phyloP scores from a whole-genome alignment of 257 asterid genomes.

The Perilla frutescens region DNA sequence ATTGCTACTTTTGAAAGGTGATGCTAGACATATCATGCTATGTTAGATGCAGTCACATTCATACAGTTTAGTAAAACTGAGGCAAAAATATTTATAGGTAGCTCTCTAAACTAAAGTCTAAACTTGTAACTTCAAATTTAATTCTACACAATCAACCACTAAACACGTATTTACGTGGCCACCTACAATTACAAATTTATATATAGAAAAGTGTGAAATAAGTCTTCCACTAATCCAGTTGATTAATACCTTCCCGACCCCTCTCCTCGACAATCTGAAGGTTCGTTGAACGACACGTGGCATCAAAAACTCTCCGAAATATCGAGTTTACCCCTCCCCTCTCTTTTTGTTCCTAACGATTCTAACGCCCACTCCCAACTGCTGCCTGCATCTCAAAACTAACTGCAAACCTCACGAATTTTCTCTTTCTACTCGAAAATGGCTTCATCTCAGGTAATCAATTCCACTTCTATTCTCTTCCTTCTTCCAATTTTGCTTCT shows the following conservation, averaged over 20 bases:
- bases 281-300: slow-evolving; percentile 24
- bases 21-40: too few species aligned
- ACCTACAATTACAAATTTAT: too few species aligned
- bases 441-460: slow-evolving; percentile 41
- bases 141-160: not conserved
- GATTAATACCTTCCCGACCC: not conserved
- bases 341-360: not conserved
- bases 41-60: too few species aligned
- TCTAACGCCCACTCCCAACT: not conserved
- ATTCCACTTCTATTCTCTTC: not conserved
- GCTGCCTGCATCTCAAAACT: not conserved
- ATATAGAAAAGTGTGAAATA: too few species aligned
- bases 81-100: not conserved
- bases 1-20: too few species aligned
- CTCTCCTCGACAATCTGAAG: slow-evolving; percentile 12
- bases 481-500: not conserved
- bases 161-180: not conserved
- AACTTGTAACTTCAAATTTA: too few species aligned
- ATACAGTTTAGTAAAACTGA: too few species aligned
- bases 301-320: not conserved
- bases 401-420: not conserved
- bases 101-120: too few species aligned
- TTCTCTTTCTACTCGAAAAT: slow-evolving; percentile 7
- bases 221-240: not conserved
- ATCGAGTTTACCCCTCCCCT: not conserved